Conservation (phyloP, 2,329 filamentous ascomycete genomes). For the Ophidiomyces ophidiicola region DNA sequence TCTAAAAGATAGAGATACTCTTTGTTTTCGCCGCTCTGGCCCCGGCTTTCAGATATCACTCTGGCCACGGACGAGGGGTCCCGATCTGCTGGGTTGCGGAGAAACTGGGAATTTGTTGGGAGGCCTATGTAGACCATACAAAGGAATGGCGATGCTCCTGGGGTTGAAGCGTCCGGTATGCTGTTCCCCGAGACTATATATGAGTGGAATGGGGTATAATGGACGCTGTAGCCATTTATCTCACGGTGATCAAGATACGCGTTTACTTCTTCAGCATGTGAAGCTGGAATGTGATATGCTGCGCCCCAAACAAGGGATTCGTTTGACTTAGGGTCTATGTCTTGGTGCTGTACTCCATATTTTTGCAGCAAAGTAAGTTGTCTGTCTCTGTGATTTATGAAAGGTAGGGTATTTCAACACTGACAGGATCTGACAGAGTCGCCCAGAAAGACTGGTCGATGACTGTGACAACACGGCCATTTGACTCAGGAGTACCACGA, state of each 20-base stretch:
- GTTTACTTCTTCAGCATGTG: constrained; percentile 66
- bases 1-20: constrained; percentile 83
- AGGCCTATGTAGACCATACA: constrained; percentile 89
- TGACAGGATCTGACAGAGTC: constrained; percentile 27
- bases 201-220: constrained; percentile 74
- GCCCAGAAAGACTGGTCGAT: constrained; percentile 78
- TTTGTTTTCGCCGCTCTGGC: constrained; percentile 77
- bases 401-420: background rate
- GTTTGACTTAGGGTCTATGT: constrained; percentile 24
- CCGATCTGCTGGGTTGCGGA: constrained; percentile 45
- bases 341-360: constrained; percentile 22
- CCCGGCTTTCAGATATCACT: constrained; percentile 64
- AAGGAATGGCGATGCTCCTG: constrained; percentile 29
- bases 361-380: constrained; percentile 7
- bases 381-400: background rate
- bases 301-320: constrained; percentile 63
- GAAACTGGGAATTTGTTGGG: constrained; percentile 83
- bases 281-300: constrained; percentile 69
- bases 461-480: constrained; percentile 84
- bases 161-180: constrained; percentile 25
- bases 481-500: constrained; percentile 73
- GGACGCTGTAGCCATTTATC: constrained; percentile 93
- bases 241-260: constrained; percentile 90
- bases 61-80: constrained; percentile 64
- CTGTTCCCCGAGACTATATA: constrained; percentile 24